Base-by-base conservation (phyloP, 108 stramenopile genomes). In the Epipyxis sp. region DNA sequence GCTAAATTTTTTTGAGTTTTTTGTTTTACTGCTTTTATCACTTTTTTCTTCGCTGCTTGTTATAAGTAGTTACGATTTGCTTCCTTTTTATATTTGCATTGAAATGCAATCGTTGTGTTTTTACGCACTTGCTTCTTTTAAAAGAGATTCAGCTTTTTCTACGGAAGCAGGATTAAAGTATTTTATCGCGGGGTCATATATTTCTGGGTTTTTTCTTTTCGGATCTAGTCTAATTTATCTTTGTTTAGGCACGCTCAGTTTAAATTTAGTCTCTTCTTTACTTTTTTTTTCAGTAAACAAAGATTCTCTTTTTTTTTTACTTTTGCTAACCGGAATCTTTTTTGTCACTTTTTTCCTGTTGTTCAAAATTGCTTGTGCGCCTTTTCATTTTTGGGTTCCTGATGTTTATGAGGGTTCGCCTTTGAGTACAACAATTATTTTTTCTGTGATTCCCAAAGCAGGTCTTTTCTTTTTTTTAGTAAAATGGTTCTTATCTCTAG, bases 301-400 rank as follows among this genome's bases (percentile, higher is more conserved):
- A 65, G 61, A 65, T 32, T 65, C 61, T 65, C 34, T 65, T 32
- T 16, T 65, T 65, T 65, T 65, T 65, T 65, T 65, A 65, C n/a
- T n/a, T n/a, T n/a, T n/a, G n/a, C n/a, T n/a, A n/a, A n/a, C n/a
- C n/a, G 61, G 30, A 65, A 65, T 65, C 34, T 16, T 65, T 65
- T 65, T 65, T 32, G 34, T 65, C 20, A 65, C 61, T 65, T 65
- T 32, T 65, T 32, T 32, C 20, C 34, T 65, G 34, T 65, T 65
- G 34, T 65, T 65, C 34, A 65, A 65, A 65, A 65, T 65, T 32
- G 61, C 61, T 32, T 65, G 30, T 16, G 61, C 61, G 61, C 61
- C 61, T 65, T 65, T 65, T 65, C 61, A 65, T 65, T 65, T 65
- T 65, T 65, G 61, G 61, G 34, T 65, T 16, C 61, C 61, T 32